These are phyloP conservation scores for Diutina rugosa DNA, from an alignment of 1,139 yeast species.

Conservation along the genomic window DNA sequence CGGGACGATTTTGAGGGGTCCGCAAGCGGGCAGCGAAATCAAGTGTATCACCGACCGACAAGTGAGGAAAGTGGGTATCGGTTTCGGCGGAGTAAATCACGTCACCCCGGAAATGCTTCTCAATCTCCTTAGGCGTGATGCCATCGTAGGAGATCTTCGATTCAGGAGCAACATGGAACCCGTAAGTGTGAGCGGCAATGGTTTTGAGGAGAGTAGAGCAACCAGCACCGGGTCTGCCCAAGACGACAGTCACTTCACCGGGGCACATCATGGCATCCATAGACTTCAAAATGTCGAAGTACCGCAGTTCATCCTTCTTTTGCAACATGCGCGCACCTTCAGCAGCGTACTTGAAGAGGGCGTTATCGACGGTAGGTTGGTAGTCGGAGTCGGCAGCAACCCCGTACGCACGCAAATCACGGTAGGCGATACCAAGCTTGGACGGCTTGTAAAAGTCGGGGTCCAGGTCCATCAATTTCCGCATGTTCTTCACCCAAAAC, in stretches of 20 bases:
- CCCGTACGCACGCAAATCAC: constrained; percentile 60
- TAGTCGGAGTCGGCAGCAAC: constrained; percentile 69
- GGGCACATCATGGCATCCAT: constrained; percentile 20
- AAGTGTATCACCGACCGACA: constrained; percentile 62
- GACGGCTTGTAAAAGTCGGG: constrained; percentile 55
- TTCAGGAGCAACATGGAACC: constrained; percentile 24
- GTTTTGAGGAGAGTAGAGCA: constrained; percentile 23
- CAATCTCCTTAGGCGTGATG: constrained; percentile 33
- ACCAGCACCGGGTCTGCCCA: constrained; percentile 27
- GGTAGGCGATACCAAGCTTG: constrained; percentile 57
- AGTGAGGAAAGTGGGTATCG: constrained; percentile 61
- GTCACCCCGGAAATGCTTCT: constrained; percentile 47
- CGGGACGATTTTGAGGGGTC: constrained; percentile 47
- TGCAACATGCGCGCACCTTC: background rate
- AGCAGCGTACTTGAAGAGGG: constrained; percentile 10
- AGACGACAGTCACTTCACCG: constrained; percentile 23
- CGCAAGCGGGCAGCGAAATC: constrained; percentile 50
- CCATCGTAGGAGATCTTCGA: constrained; percentile 40
- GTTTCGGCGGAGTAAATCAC: constrained; percentile 63
- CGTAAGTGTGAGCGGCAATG: constrained; percentile 22
- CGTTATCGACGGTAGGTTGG: constrained; percentile 58
- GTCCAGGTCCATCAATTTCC: constrained; percentile 39
- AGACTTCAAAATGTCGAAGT: constrained; percentile 17
- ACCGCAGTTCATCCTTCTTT: constrained; percentile 1
- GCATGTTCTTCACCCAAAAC: constrained; percentile 65